Evolutionary conservation across 768 basidiomycete species (phyloP), one percentile per base, ranked within the genome.

Genomic region (Terana coerulea): DNA sequence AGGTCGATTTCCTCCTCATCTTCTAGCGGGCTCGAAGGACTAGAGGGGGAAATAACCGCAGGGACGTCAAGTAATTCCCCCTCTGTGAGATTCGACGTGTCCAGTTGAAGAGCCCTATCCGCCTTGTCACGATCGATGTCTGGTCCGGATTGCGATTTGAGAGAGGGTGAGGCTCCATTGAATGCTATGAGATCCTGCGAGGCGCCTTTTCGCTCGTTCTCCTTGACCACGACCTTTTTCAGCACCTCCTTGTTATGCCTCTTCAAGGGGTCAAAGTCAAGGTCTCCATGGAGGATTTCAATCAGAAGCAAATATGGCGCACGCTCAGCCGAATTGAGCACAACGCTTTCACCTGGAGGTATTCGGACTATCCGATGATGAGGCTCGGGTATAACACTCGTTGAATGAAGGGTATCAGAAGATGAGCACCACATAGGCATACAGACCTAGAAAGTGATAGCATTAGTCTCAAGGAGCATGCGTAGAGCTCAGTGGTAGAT

Each of bases 361-460:
- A 99, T 95, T 57, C 97, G 85, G 45, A 98, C 94, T 46, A 99
- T 91, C 36, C 92, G 86, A 65, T 98, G 94, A 65, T 98, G 95
- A 5, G 88, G 82, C 61, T 81, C 74, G 5, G 78, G 73, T 34
- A 74, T 68, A 33, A 68, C 66, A 26, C 61, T 62, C 12, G 69
- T 66, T 19, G 68, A 59, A 51, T 65, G 67, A 22, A 75, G 72
- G 22, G 68, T 65, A 64, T 89, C 86, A 12, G 91, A 84, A 6
- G 89, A 85, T 10, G 77, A 66, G 61, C 89, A 91, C 89, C 90
- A 91, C 78, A 91, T 79, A 34, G 88, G 89, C 81, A 91, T 87
- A 64, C 89, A 91, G 14, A 91, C 80, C 88, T 91, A 57, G 2
- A 29, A 12, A 19, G 19, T 45, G 26, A 8, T 39, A 26, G 17